Evolutionary conservation across 2,329 filamentous ascomycete species (phyloP), one percentile per base, ranked within the genome.

Genomic region (Colletotrichum sp.): DNA sequence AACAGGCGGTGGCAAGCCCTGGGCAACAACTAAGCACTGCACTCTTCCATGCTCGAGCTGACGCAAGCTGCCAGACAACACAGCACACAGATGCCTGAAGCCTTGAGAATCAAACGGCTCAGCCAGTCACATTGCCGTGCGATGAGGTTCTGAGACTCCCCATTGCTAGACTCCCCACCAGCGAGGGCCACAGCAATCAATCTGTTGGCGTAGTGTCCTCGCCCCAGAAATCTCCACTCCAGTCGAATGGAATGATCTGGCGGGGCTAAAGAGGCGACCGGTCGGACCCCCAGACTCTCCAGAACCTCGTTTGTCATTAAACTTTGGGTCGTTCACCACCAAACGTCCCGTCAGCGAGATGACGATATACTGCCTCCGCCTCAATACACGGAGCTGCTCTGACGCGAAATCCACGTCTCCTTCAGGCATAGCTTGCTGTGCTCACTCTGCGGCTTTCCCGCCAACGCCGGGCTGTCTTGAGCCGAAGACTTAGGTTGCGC

Each of bases 161-260:
- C 52, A 36, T 36, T 21, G 21, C 64, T 21, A 63, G 39, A 34
- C 57, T 70, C 71, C 34, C 71, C 71, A 60, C 71, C 26, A 34
- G 43, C 66, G 26, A 48, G 71, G 70, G 30, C 66, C 24, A 39
- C 24, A 48, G 71, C 71, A 74, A 65, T 71, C 59, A 74, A 71
- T 65, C 39, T 67, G 69, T 65, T 63, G 63, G 43, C 63, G 39
- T 32, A 63, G 72, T 39, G 34, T 64, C 36, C 63, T 15, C 12
- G 55, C 48, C 63, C 63, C 52, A 55, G 32, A 72, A 75, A 72
- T 67, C 55, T 57, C 73, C 69, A 72, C 69, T 24, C 30, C 16
- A n/a, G 39, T 67, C 39, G 55, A 60, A 75, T 67, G 34, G 63
- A 72, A 61, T 67, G 30, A 64, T 36, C 57, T 63, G 32, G 73